These are phyloP conservation scores for Tilletia caries DNA, from an alignment of 1,284 basidiomycete genomes.

Conservation along the genomic window DNA sequence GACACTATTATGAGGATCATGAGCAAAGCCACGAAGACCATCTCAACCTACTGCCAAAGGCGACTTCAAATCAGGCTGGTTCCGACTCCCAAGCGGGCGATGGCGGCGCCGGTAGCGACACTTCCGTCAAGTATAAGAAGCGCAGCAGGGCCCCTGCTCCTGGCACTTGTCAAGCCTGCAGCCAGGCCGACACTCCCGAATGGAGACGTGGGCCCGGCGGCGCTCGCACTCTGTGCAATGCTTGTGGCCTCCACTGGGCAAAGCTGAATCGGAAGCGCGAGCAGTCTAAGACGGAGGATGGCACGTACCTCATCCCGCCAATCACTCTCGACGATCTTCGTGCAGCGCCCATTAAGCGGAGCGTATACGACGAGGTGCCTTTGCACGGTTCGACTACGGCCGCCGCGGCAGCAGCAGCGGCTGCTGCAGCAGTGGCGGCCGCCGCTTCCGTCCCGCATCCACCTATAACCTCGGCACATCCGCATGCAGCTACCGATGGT, in stretches of 20 bases:
- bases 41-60: no score
- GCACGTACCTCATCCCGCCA: neutral
- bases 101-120: neutral
- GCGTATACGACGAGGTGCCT: conserved; percentile 11
- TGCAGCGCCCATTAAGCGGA: neutral
- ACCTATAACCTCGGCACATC: neutral
- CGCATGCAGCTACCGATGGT: neutral
- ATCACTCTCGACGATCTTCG: conserved; percentile 6
- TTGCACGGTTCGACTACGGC: conserved; percentile 7
- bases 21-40: no score
- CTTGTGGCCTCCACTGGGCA: conserved; percentile 25
- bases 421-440: neutral
- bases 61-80: no score
- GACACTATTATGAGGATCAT: no score
- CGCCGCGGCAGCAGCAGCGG: neutral
- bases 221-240: conserved; percentile 51
- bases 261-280: conserved; percentile 7
- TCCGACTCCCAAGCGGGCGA: neutral
- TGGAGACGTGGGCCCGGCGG: conserved; percentile 51
- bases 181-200: conserved; percentile 46
- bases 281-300: neutral
- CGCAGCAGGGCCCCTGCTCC: conserved; percentile 49
- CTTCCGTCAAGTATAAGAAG: conserved; percentile 45
- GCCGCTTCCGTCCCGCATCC: neutral
- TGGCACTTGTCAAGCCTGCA: conserved; percentile 44